Percentiles rank a stretch among this genome's conserved stretches.
phyloP scores from a whole-genome alignment of 352 stramenopile genomes.

The Phytophthora sansomeana region DNA sequence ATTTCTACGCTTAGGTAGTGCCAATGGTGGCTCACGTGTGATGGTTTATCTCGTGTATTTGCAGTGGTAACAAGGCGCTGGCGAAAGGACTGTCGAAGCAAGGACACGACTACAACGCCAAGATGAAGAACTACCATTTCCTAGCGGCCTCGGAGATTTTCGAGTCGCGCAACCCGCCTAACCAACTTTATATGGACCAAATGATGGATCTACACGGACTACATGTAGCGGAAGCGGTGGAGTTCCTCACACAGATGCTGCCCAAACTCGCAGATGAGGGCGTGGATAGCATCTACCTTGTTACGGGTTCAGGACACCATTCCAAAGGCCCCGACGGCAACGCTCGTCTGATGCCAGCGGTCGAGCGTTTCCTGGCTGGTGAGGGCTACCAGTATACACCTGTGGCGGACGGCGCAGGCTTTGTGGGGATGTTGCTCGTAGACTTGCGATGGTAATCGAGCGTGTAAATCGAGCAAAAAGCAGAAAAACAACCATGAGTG shows the following conservation, averaged over 20 bases:
- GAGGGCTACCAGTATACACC: constrained; percentile 81
- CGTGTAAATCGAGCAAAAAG: constrained; percentile 36
- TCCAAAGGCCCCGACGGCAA: constrained; percentile 75
- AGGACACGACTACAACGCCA: constrained; percentile 81
- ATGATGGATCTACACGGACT: constrained; percentile 88
- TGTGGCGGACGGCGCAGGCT: constrained; percentile 77
- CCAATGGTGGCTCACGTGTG: constrained; percentile 13
- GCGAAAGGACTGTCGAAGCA: constrained; percentile 78
- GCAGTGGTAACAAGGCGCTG: constrained; percentile 76
- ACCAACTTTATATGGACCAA: constrained; percentile 77
- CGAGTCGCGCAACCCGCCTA: constrained; percentile 76
- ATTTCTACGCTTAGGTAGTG: not conserved
- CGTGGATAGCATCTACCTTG: constrained; percentile 78
- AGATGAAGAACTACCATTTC: constrained; percentile 89
- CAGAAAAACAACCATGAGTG: constrained; percentile 24
- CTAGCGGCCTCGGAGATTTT: constrained; percentile 81
- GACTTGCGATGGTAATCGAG: constrained; percentile 73
- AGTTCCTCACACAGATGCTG: constrained; percentile 80
- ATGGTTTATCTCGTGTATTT: constrained; percentile 22
- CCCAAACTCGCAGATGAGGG: constrained; percentile 75
- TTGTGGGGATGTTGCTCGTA: constrained; percentile 87
- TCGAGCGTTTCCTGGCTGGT: constrained; percentile 78
- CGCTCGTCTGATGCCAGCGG: constrained; percentile 72
- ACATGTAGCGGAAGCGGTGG: constrained; percentile 82
- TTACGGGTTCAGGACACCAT: constrained; percentile 87